A percentile compares a stretch with the other conserved stretches of the same genome.
phyloP scores from a whole-genome alignment of 495 filamentous ascomycete genomes.

The Podospora pseudoanserina region DNA sequence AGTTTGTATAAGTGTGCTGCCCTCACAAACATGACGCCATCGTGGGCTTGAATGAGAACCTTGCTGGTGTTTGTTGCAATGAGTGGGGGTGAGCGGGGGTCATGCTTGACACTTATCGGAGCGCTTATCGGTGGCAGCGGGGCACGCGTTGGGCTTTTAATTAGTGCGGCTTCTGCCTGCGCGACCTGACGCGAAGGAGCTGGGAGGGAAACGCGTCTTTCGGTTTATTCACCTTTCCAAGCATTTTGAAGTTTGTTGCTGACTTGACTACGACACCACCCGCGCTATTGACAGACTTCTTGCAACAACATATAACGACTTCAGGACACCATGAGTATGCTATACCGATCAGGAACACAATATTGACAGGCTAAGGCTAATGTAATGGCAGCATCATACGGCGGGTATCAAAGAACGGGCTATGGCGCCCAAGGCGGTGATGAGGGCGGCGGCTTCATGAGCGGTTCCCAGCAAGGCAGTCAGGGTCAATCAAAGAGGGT shows the following conservation, averaged over 20 bases:
- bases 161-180: not conserved
- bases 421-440: constrained; percentile 41
- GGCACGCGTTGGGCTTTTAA: constrained; percentile 18
- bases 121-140: constrained; percentile 8
- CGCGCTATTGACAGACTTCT: not conserved
- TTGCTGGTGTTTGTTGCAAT: not conserved
- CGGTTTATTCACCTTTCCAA: constrained; percentile 9
- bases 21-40: constrained; percentile 3
- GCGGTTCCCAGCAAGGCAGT: constrained; percentile 44
- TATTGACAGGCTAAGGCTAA: not conserved
- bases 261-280: not conserved
- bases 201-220: constrained; percentile 13
- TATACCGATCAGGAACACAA: not conserved
- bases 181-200: not conserved
- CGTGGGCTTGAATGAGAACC: constrained; percentile 1
- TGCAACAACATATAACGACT: not conserved
- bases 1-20: not conserved
- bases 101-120: not conserved
- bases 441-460: constrained; percentile 46
- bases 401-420: constrained; percentile 37
- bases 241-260: not conserved
- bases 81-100: not conserved
- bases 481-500: constrained; percentile 32
- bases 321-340: constrained; percentile 13
- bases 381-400: constrained; percentile 34